These are phyloP conservation scores for Sarocladium kiliense DNA, from an alignment of 2,329 filamentous ascomycete genomes.

Conservation along the genomic window DNA sequence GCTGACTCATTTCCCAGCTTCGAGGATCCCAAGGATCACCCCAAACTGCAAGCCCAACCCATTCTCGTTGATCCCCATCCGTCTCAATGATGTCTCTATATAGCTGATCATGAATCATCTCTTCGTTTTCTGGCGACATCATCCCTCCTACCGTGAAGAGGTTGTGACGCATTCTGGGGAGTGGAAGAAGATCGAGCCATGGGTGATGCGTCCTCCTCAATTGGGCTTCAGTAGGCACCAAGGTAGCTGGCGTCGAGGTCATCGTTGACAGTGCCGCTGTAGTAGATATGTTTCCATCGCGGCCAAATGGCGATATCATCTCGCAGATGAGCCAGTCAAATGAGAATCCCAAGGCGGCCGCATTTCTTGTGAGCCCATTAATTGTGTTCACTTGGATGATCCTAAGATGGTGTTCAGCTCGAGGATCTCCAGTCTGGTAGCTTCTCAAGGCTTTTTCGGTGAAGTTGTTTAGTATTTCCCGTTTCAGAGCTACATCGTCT, in stretches of 20 bases:
- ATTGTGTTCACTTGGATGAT: slow-evolving; percentile 13
- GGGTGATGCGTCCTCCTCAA: slow-evolving; percentile 22
- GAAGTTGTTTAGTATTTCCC: slow-evolving; percentile 6
- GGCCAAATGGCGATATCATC: slow-evolving; percentile 11
- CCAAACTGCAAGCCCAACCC: slow-evolving; percentile 36
- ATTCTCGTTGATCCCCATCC: slow-evolving; percentile 3
- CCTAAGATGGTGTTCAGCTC: slow-evolving; percentile 10
- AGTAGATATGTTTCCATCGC: not conserved
- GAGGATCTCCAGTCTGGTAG: slow-evolving; percentile 9
- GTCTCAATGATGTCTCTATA: slow-evolving; percentile 8
- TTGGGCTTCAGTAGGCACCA: slow-evolving; percentile 11
- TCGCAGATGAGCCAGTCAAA: slow-evolving; percentile 13
- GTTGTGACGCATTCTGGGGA: slow-evolving; percentile 28
- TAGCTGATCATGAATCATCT: slow-evolving; percentile 14
- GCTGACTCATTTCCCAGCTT: slow-evolving; percentile 40
- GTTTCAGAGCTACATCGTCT: slow-evolving; percentile 4
- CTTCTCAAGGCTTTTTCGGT: slow-evolving; percentile 9
- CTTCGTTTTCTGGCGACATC: slow-evolving; percentile 14
- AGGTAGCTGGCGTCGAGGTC: not conserved
- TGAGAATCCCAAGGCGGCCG: slow-evolving; percentile 5
- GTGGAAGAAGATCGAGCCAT: slow-evolving; percentile 31
- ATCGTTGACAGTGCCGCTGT: not conserved
- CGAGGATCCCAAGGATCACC: slow-evolving; percentile 37
- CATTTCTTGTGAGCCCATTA: slow-evolving; percentile 11
- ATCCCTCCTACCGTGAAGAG: slow-evolving; percentile 16